Evolutionary conservation across 2,329 filamentous ascomycete genomes (phyloP).

Genomic region (Penicillium paneum): DNA sequence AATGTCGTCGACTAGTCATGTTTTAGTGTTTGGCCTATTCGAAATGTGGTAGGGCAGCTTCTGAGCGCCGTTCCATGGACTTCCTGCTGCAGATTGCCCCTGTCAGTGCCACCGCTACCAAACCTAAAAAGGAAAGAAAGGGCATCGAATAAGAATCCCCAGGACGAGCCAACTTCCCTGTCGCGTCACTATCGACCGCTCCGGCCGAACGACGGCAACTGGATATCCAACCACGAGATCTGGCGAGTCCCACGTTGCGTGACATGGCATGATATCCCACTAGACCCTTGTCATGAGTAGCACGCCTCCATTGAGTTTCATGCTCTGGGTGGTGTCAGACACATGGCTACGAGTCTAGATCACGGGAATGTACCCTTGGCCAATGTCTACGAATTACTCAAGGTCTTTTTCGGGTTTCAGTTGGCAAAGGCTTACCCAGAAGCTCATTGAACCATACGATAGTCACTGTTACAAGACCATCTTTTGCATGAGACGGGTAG

Average conservation of each 20-base stretch:
- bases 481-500: background rate
- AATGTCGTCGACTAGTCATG: background rate
- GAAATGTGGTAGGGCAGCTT: background rate
- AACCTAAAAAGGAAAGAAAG: background rate
- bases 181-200: background rate
- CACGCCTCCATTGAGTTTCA: background rate
- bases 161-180: background rate
- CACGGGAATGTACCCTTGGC: background rate
- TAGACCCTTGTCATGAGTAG: background rate
- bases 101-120: background rate
- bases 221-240: background rate
- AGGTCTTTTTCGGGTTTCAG: background rate
- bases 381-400: background rate
- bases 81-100: constrained; percentile 1
- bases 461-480: background rate
- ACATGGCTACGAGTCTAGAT: background rate
- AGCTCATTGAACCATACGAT: background rate
- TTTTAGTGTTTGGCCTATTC: background rate
- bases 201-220: background rate
- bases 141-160: background rate
- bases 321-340: background rate
- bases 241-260: background rate
- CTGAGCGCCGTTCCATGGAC: background rate
- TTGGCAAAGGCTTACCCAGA: background rate
- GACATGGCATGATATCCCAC: background rate